Conservation (phyloP, 192 early-diverging fungal species). For the Umbelopsis isabellina region DNA sequence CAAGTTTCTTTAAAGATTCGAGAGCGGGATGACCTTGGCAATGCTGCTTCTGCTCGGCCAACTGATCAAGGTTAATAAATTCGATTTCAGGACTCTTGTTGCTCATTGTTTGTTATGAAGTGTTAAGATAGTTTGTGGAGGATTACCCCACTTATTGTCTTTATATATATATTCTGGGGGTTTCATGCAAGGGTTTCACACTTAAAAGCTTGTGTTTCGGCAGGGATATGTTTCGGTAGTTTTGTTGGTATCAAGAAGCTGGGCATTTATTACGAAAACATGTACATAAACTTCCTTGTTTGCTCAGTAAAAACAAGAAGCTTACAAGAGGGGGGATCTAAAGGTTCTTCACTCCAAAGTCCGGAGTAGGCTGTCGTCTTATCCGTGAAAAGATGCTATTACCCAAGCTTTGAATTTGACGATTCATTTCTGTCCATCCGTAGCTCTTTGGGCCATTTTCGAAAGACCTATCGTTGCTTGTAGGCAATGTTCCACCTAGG, state of each 20-base stretch:
- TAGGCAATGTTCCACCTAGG: constrained; percentile 21
- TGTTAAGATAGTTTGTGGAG: background rate
- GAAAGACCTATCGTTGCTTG: background rate
- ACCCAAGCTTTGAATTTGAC: background rate
- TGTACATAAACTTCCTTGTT: constrained; percentile 11
- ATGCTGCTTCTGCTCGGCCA: background rate
- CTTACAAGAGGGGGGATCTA: background rate
- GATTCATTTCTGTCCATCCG: constrained; percentile 1
- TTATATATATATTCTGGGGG: too few species aligned
- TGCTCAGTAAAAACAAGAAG: constrained; percentile 18
- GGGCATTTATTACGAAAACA: constrained; percentile 12
- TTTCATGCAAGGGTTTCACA: background rate
- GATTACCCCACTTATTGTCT: too few species aligned
- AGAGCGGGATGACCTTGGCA: background rate
- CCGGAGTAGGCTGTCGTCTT: constrained; percentile 15
- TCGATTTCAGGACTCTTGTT: constrained; percentile 20
- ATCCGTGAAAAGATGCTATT: constrained; percentile 9
- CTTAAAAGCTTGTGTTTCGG: too few species aligned
- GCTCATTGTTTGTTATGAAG: background rate
- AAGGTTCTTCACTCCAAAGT: constrained; percentile 9
- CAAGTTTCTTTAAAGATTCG: constrained; percentile 27
- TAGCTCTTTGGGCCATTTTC: background rate
- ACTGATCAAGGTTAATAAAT: background rate
- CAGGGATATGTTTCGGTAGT: too few species aligned
- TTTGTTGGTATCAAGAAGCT: constrained; percentile 1